Percentiles rank a stretch among this genome's conserved stretches.
These are phyloP conservation scores for Didymella segeticola DNA, from an alignment of 2,329 filamentous ascomycete genomes.

Conservation along the genomic window DNA sequence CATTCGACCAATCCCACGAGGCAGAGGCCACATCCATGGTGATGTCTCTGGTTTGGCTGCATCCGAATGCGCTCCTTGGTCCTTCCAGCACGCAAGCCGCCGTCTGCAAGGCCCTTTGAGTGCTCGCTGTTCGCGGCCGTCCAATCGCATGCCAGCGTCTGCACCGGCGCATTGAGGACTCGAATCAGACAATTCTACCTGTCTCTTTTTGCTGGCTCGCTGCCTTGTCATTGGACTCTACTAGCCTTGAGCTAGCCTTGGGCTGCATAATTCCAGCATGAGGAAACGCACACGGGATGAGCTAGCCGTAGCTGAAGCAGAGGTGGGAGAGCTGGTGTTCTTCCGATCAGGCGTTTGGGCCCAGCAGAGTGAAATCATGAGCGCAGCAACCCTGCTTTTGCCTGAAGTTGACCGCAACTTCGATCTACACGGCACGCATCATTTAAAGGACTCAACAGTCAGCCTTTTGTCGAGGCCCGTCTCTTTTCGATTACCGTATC, in stretches of 20 bases:
- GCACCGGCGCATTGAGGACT: conserved; percentile 29
- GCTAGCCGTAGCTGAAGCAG: conserved; percentile 21
- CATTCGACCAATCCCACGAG: conserved; percentile 11
- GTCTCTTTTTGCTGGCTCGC: conserved; percentile 27
- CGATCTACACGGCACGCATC: background rate
- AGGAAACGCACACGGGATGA: conserved; percentile 49
- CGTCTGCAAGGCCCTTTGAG: conserved; percentile 25
- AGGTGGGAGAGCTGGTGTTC: conserved; percentile 20
- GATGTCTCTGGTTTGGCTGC: conserved; percentile 17
- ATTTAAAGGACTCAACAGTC: conserved; percentile 8
- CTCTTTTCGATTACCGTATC: background rate
- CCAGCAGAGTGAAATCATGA: conserved; percentile 13
- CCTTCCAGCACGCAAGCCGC: conserved; percentile 30
- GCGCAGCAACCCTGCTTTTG: conserved; percentile 15
- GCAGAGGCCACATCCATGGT: conserved; percentile 8
- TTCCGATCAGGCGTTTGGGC: conserved; percentile 15
- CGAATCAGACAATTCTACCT: conserved; percentile 35
- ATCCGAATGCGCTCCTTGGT: conserved; percentile 25
- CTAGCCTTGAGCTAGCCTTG: conserved; percentile 26
- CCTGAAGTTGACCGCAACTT: conserved; percentile 6
- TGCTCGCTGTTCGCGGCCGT: conserved; percentile 15
- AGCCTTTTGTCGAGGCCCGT: background rate
- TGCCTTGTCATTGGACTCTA: conserved; percentile 33
- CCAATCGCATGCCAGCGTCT: conserved; percentile 29
- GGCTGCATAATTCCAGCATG: conserved; percentile 47